phyloP scores from a whole-genome alignment of 345 rosid species.

The Lepidium didymum region DNA sequence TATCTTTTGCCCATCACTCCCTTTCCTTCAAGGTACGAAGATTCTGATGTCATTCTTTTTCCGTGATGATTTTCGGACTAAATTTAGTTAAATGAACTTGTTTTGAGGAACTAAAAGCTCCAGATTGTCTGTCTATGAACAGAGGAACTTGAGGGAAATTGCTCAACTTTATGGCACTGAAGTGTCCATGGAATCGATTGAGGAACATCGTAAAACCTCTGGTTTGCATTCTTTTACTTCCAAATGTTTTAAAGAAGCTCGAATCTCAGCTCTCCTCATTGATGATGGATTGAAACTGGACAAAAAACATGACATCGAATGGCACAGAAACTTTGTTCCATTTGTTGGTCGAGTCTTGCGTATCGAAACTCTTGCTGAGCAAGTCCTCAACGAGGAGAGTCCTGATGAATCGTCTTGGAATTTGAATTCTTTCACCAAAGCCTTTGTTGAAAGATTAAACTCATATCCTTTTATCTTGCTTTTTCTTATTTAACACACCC shows the following conservation, averaged over 20 bases:
- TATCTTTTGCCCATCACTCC: constrained; percentile 53
- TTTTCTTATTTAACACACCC: neutral
- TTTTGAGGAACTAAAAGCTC: neutral
- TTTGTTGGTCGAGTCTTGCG: constrained; percentile 76
- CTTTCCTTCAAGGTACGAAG: constrained; percentile 71
- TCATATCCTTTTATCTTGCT: constrained; percentile 74
- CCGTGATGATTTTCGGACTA: neutral
- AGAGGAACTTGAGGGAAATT: constrained; percentile 81
- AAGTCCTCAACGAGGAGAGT: constrained; percentile 50
- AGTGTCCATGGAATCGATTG: constrained; percentile 52
- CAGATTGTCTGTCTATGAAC: neutral
- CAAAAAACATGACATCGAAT: constrained; percentile 55
- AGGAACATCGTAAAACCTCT: constrained; percentile 46
- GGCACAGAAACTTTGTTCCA: constrained; percentile 62
- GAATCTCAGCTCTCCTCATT: constrained; percentile 69
- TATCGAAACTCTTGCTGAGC: constrained; percentile 76
- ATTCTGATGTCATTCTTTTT: neutral
- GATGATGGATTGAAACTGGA: constrained; percentile 88
- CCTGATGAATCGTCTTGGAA: constrained; percentile 54
- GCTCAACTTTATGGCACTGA: constrained; percentile 67
- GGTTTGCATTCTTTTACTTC: constrained; percentile 56
- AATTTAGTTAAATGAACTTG: neutral
- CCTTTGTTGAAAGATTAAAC: constrained; percentile 43
- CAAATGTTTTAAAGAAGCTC: constrained; percentile 63
- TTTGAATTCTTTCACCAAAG: constrained; percentile 50